phyloP scores from a whole-genome alignment of 2,329 filamentous ascomycete species.

The Alternaria burnsii region DNA sequence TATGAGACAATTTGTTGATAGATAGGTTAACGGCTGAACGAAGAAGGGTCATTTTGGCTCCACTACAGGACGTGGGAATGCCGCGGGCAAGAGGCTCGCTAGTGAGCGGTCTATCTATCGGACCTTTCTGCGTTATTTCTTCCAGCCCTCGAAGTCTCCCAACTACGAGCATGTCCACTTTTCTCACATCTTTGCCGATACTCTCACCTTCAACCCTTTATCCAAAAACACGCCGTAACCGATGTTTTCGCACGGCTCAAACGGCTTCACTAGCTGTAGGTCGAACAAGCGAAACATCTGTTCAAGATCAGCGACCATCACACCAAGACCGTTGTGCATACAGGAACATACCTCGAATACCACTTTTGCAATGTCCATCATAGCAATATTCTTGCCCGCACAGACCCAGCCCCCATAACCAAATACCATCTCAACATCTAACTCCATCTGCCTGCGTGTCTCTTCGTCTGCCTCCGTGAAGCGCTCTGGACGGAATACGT shows the following conservation, averaged over 20 bases:
- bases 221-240: background rate
- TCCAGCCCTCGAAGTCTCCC: too few species aligned
- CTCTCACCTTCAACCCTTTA: background rate
- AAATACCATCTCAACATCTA: background rate
- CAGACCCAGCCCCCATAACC: slow-evolving; percentile 8
- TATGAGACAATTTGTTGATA: too few species aligned
- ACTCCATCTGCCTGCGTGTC: background rate
- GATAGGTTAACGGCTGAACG: too few species aligned
- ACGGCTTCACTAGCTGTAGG: background rate
- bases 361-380: slow-evolving; percentile 4
- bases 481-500: slow-evolving; percentile 5
- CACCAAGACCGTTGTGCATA: background rate
- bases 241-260: background rate
- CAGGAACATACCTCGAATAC: slow-evolving; percentile 1
- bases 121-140: too few species aligned
- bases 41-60: too few species aligned
- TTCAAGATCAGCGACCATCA: background rate
- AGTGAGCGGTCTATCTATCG: too few species aligned
- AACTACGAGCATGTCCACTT: background rate
- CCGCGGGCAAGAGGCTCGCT: too few species aligned
- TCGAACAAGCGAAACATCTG: slow-evolving; percentile 3
- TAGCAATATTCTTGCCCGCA: slow-evolving; percentile 5
- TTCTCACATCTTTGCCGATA: background rate
- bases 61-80: too few species aligned
- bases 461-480: background rate